These are phyloP conservation scores for Sideroxylon spinosum DNA, from an alignment of 179 eudicot species.

Conservation along the genomic window DNA sequence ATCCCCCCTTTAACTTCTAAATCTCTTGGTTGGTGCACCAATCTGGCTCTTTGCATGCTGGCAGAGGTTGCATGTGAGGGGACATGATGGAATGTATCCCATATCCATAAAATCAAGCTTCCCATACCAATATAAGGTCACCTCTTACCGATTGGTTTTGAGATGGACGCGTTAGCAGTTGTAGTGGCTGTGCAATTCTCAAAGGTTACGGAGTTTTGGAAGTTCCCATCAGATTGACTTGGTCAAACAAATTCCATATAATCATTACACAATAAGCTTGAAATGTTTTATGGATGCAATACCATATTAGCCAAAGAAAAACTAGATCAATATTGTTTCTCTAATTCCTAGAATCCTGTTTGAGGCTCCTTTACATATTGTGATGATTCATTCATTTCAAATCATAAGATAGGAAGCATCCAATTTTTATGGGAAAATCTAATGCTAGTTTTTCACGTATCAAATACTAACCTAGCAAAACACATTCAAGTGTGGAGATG, in stretches of 20 bases:
- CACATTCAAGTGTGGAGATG: neutral
- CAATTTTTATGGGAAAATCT: neutral
- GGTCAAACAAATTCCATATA: neutral
- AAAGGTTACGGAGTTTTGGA: neutral
- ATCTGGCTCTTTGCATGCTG: too few species aligned
- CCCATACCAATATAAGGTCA: too few species aligned
- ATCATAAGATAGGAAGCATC: neutral
- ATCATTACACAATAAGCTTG: neutral
- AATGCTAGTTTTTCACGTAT: too few species aligned
- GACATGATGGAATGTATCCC: too few species aligned
- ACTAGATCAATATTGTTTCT: neutral
- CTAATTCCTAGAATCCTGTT: neutral
- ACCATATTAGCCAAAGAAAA: neutral
- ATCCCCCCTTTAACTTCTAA: too few species aligned
- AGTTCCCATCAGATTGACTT: neutral
- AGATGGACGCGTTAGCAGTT: too few species aligned
- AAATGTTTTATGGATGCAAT: neutral
- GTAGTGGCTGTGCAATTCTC: neutral
- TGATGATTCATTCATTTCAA: neutral
- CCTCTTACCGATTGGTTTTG: too few species aligned
- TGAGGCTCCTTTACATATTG: neutral
- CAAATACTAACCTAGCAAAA: too few species aligned
- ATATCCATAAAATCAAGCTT: too few species aligned
- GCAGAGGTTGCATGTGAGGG: too few species aligned
- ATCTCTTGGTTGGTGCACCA: too few species aligned